Conservation (phyloP, 192 early-diverging fungal species). For the Entomortierella chlamydospora region DNA sequence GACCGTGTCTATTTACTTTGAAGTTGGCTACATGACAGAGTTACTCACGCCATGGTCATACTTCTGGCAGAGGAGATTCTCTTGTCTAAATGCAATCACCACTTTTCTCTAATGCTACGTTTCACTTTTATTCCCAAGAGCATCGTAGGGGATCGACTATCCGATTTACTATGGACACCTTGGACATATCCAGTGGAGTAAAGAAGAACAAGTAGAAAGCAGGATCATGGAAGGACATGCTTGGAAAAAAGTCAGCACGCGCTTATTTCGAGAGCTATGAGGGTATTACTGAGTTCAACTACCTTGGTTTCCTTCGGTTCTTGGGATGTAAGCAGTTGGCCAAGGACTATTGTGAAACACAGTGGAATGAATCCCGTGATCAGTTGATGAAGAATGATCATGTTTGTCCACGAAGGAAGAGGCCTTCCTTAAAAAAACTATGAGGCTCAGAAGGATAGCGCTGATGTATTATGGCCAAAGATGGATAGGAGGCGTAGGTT, state of each 20-base stretch:
- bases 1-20: slow-evolving; percentile 18
- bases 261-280: slow-evolving; percentile 25
- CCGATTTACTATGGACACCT: background rate
- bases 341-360: slow-evolving; percentile 32
- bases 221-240: slow-evolving; percentile 17
- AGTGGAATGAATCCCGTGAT: slow-evolving; percentile 24
- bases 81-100: too few species aligned
- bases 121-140: background rate
- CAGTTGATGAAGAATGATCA: slow-evolving; percentile 6
- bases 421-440: slow-evolving; percentile 11
- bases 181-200: background rate
- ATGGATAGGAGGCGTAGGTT: slow-evolving; percentile 19
- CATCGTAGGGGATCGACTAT: background rate
- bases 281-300: slow-evolving; percentile 16
- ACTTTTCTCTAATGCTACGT: background rate
- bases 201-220: slow-evolving; percentile 10
- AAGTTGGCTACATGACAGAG: background rate
- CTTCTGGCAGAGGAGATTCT: too few species aligned
- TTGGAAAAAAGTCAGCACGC: slow-evolving; percentile 16
- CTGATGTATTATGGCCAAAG: slow-evolving; percentile 19
- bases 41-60: background rate
- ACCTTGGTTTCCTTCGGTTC: slow-evolving; percentile 13
- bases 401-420: slow-evolving; percentile 14
- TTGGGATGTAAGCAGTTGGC: slow-evolving; percentile 20
- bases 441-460: slow-evolving; percentile 21